Percentiles rank a stretch among this genome's conserved stretches.
phyloP scores from a whole-genome alignment of 352 stramenopile species.

The Halophytophthora polymorphica region DNA sequence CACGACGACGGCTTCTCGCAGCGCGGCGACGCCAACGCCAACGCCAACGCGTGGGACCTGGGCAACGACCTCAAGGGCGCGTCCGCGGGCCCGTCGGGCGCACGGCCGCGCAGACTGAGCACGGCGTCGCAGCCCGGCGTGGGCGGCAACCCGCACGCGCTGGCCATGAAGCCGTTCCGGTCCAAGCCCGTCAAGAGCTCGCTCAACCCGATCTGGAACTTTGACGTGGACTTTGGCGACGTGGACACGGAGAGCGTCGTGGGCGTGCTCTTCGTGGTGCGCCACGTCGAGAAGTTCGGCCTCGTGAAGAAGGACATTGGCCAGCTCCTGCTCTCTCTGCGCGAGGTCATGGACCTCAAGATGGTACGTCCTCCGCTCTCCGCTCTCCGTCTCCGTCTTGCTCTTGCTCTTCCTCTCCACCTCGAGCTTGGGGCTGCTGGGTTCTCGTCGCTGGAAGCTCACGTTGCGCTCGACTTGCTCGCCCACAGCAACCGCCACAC shows the following conservation, averaged over 20 bases:
- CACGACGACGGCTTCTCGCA: constrained; percentile 38
- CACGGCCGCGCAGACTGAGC: constrained; percentile 11
- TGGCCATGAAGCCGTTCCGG: constrained; percentile 46
- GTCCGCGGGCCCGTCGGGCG: background rate
- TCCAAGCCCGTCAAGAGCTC: constrained; percentile 65
- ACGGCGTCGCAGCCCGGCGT: constrained; percentile 19
- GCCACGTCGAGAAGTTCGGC: constrained; percentile 70
- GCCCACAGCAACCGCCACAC: constrained; percentile 47
- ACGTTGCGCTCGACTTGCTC: background rate
- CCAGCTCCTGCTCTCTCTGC: constrained; percentile 56
- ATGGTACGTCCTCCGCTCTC: constrained; percentile 47
- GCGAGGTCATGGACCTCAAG: constrained; percentile 72
- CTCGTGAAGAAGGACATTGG: constrained; percentile 75
- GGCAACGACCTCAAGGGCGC: constrained; percentile 41
- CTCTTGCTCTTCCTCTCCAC: background rate
- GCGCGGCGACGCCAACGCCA: no score
- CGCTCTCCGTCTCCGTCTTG: no score
- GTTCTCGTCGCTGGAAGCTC: no score
- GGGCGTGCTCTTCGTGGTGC: constrained; percentile 64
- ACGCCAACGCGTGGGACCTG: constrained; percentile 38
- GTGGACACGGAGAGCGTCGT: constrained; percentile 64
- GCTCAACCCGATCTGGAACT: constrained; percentile 80
- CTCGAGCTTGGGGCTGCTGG: background rate
- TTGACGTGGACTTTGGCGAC: constrained; percentile 79
- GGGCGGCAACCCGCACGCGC: constrained; percentile 17